Conservation (phyloP, 176 grass and related monocot genomes). For the Panicum miliaceum region DNA sequence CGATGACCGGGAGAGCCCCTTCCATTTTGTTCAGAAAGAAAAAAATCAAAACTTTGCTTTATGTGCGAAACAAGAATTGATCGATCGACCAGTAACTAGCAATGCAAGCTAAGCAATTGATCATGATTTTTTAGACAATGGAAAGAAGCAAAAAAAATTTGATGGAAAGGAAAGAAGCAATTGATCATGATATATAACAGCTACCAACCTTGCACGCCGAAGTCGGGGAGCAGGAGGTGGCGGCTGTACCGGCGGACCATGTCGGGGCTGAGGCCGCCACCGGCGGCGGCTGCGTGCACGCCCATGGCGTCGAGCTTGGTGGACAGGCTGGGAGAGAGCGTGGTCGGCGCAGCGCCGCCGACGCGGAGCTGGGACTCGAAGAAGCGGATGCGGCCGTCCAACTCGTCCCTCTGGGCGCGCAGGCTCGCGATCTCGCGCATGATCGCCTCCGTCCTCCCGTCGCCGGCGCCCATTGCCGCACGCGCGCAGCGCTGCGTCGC, state of each 20-base stretch:
- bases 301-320: conserved; percentile 9
- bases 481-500: neutral
- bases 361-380: conserved; percentile 52
- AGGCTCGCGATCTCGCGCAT: conserved; percentile 54
- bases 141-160: no score
- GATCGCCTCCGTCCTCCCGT: conserved; percentile 32
- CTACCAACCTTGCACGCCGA: conserved; percentile 54
- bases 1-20: neutral
- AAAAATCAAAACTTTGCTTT: no score
- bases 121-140: no score
- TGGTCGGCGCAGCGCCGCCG: neutral
- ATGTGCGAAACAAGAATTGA: no score
- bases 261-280: conserved; percentile 33
- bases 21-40: no score
- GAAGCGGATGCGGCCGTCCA: conserved; percentile 55
- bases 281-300: neutral
- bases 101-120: neutral
- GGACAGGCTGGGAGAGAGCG: neutral
- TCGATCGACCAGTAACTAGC: neutral
- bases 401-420: conserved; percentile 46
- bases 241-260: conserved; percentile 66
- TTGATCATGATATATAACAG: no score
- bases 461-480: neutral
- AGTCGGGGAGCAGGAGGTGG: conserved; percentile 62
- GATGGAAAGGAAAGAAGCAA: no score